Percentiles rank a stretch among this genome's conserved stretches.
Conservation (phyloP, 2,329 filamentous ascomycete species). For the Scytalidium sp. region DNA sequence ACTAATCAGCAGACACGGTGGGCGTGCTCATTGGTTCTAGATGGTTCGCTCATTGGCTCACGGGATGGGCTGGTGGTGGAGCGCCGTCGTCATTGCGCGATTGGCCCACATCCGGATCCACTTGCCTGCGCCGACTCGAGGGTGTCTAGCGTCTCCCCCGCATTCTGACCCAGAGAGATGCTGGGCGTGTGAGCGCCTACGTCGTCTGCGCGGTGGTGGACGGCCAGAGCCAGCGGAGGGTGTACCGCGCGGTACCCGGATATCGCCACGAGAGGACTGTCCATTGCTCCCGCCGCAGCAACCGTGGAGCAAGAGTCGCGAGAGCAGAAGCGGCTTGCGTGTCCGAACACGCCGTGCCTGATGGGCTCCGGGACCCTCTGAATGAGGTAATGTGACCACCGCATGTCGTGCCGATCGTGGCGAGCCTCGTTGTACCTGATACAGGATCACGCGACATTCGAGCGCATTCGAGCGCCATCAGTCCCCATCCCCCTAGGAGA, state of each 20-base stretch:
- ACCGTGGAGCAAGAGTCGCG: neutral
- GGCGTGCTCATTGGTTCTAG: too few species aligned
- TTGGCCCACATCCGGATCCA: too few species aligned
- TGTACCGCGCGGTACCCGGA: too few species aligned
- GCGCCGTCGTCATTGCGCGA: conserved; percentile 18
- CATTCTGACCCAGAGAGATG: neutral
- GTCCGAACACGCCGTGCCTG: too few species aligned
- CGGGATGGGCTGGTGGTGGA: conserved; percentile 5
- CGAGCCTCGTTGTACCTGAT: neutral
- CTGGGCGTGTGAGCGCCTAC: neutral
- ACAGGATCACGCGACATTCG: neutral
- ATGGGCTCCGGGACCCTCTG: neutral
- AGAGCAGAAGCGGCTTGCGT: too few species aligned
- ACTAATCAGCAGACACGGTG: too few species aligned
- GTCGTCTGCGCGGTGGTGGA: too few species aligned
- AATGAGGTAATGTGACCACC: neutral
- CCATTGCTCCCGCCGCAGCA: neutral
- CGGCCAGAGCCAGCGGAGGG: too few species aligned
- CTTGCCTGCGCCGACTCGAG: too few species aligned
- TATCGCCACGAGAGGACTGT: too few species aligned
- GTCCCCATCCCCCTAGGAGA: too few species aligned
- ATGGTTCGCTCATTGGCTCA: too few species aligned
- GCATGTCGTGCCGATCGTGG: neutral
- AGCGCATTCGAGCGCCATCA: neutral
- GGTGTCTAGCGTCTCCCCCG: neutral